Base-by-base conservation (phyloP, 495 filamentous ascomycete genomes). In the Daldinia caldariorum region DNA sequence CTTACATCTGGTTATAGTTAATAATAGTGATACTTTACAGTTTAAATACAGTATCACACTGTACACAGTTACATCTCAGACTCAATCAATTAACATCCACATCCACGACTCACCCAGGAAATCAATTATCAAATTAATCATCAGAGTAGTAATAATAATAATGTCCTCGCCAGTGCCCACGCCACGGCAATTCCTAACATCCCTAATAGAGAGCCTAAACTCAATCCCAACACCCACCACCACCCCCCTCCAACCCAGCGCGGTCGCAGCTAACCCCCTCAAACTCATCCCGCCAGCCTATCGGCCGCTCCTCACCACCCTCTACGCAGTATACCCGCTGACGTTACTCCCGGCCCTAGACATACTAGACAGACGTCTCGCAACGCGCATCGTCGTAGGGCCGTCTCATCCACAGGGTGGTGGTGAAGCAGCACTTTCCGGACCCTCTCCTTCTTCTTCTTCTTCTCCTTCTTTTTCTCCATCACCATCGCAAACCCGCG, bases 321-420 rank as follows among this genome's bases (percentile, higher is more conserved):
- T 91, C 1, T 88, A 91, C 77, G 85, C 88, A 4, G 74, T 91
- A n/a, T 89, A 89, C 73, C 89, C 87, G 10, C 61, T 69, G 0
- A 81, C 84, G 51, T 75, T 90, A 1, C 86, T 97, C 0, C 90
- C 91, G 3, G 92, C 93, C 0, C 84, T 97, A 1, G 93, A 97
- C 72, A 83, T 97, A 1, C 83, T 97, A 4, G 94, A 97, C 73
- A 84, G 93, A 9, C 77, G 83, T 6, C 82, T 93, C 0, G 89
- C 95, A 13, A 88, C 80, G 22, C 76, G 76, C 18, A 49, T 81
- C 3, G 26, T 68, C 29, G 32, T 77, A 10, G 22, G 37, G 26
- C 41, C 16, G 31, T 5, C 43, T 12, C 16, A 13, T 12, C 3
- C 18, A 1, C 34, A 57, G 35, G 53, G 32, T n/a, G n/a, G n/a